Percentiles rank a stretch among this genome's conserved stretches.
phyloP scores from a whole-genome alignment of 2,329 filamentous ascomycete species.

The Diaporthe caulivora region DNA sequence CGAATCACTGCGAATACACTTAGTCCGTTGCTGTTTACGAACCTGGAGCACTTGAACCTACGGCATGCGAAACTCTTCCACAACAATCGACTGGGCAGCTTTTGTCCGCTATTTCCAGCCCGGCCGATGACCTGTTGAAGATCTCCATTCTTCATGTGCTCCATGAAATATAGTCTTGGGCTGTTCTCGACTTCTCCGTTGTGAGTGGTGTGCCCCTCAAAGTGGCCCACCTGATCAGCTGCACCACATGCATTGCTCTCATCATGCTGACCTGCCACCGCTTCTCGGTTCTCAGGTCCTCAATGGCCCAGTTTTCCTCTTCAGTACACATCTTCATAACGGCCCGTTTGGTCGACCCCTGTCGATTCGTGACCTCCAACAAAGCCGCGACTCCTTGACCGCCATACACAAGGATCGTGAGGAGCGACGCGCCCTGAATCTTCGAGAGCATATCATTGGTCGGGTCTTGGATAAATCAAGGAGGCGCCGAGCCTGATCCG shows the following conservation, averaged over 20 bases:
- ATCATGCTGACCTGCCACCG: neutral
- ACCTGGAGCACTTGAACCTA: neutral
- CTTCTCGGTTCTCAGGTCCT: neutral
- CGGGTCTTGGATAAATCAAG: neutral
- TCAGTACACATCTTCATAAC: neutral
- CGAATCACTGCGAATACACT: neutral
- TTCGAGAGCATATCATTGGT: neutral
- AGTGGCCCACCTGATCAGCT: neutral
- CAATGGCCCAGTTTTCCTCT: neutral
- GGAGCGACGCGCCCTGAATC: neutral
- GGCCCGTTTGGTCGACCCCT: neutral
- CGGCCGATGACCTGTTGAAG: neutral
- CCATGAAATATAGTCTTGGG: neutral
- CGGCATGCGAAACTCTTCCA: conserved; percentile 16
- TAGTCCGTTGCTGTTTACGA: neutral
- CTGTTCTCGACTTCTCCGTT: neutral
- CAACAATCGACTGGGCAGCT: neutral
- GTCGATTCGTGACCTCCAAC: neutral
- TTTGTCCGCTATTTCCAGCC: neutral
- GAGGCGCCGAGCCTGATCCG: neutral
- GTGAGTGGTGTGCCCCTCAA: neutral
- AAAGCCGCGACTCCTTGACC: neutral
- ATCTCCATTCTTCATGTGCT: conserved; percentile 6
- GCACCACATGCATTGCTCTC: conserved; percentile 8
- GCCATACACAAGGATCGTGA: neutral